Conservation (phyloP, 306 rosid genomes). For the Cyclanthera cordifolia region DNA sequence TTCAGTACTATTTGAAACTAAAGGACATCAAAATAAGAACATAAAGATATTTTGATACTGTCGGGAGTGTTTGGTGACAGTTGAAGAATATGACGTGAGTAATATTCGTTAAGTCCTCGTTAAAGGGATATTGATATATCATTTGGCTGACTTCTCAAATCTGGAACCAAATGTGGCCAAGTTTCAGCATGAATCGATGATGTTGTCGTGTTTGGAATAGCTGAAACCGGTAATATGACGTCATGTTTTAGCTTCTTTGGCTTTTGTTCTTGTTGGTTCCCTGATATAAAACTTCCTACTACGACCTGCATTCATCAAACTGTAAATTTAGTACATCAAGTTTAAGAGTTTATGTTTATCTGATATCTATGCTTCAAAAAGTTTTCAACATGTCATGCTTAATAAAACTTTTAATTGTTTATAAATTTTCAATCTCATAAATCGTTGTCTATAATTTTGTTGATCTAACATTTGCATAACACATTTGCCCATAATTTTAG, state of each 20-base stretch:
- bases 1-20: slow-evolving; percentile 23
- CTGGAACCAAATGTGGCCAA: slow-evolving; percentile 56
- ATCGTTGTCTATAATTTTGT: no score
- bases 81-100: neutral
- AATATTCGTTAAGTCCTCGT: slow-evolving; percentile 28
- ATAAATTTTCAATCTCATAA: neutral
- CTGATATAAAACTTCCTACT: slow-evolving; percentile 84
- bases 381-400: neutral
- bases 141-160: slow-evolving; percentile 44
- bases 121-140: slow-evolving; percentile 59
- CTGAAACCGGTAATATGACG: slow-evolving; percentile 32
- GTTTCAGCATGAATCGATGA: slow-evolving; percentile 50
- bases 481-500: neutral
- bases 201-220: slow-evolving; percentile 45
- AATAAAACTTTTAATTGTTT: no score
- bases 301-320: slow-evolving; percentile 41
- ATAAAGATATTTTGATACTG: slow-evolving; percentile 19
- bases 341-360: neutral
- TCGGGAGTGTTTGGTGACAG: slow-evolving; percentile 23
- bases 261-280: slow-evolving; percentile 77
- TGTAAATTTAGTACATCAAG: neutral
- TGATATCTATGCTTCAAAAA: no score
- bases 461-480: no score
- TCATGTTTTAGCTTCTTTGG: slow-evolving; percentile 59
- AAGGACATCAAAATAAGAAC: slow-evolving; percentile 2